Evolutionary conservation across 2,329 filamentous ascomycete genomes (phyloP).

Genomic region (Amesomyces nigricolor): DNA sequence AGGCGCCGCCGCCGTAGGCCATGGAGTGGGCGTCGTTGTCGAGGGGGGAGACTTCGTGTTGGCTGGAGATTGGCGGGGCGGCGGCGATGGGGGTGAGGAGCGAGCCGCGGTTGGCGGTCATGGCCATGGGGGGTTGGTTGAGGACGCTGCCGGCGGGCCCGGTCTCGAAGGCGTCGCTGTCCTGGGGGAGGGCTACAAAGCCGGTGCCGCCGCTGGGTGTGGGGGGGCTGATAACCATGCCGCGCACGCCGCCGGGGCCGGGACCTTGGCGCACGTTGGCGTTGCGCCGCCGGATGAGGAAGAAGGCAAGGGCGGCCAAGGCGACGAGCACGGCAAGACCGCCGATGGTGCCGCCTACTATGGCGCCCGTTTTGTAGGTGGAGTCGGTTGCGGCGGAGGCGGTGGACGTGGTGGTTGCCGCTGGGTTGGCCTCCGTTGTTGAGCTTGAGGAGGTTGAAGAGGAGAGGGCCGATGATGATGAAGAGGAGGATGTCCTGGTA

Average conservation of each 20-base stretch:
- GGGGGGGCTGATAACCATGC: conserved; percentile 37
- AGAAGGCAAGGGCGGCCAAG: conserved; percentile 39
- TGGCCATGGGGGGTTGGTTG: conserved; percentile 5
- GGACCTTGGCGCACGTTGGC: conserved; percentile 40
- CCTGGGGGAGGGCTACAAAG: conserved; percentile 37
- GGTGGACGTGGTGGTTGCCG: conserved; percentile 8
- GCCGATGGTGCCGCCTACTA: conserved; percentile 51
- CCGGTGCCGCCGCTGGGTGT: conserved; percentile 28
- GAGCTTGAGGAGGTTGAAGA: not conserved
- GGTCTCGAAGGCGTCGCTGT: conserved; percentile 31
- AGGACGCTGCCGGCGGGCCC: conserved; percentile 10
- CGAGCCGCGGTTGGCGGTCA: conserved; percentile 1
- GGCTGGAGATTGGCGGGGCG: conserved; percentile 17
- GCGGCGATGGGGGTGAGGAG: conserved; percentile 12
- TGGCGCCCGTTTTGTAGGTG: conserved; percentile 40
- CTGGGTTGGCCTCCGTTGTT: not conserved
- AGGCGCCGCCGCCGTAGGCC: conserved; percentile 15
- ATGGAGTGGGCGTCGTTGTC: conserved; percentile 21
- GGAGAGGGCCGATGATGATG: conserved; percentile 12
- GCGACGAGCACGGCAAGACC: conserved; percentile 43
- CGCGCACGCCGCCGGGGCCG: conserved; percentile 31
- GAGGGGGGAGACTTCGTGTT: conserved; percentile 18
- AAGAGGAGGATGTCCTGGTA: conserved; percentile 17
- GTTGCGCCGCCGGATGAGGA: conserved; percentile 40
- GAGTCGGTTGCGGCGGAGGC: conserved; percentile 17